Evolutionary conservation across 1,139 yeast genomes (phyloP).

Genomic region (Saccharomyces hybrid): DNA sequence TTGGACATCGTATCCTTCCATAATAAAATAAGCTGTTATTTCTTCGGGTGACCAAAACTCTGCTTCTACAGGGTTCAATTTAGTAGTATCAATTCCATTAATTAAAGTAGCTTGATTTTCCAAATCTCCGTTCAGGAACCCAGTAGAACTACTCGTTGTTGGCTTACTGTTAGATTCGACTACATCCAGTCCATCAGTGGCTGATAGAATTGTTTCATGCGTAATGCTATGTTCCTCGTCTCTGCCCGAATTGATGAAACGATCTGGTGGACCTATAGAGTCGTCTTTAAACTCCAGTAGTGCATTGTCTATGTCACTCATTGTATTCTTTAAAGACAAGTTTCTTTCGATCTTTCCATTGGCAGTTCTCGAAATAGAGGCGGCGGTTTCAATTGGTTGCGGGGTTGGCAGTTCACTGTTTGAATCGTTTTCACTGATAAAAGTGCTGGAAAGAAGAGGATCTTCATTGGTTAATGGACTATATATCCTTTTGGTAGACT

Average conservation of each 20-base stretch:
- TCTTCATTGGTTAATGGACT: constrained; percentile 8
- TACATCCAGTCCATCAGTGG: constrained; percentile 12
- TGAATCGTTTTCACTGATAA: constrained; percentile 10
- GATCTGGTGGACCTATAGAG: constrained; percentile 8
- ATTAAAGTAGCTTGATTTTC: not conserved
- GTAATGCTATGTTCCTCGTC: constrained; percentile 3
- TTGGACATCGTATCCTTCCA: constrained; percentile 63
- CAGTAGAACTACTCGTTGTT: constrained; percentile 6
- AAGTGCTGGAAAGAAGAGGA: constrained; percentile 6
- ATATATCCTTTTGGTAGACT: constrained; percentile 16
- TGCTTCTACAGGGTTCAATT: constrained; percentile 31
- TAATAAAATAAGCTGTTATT: constrained; percentile 69
- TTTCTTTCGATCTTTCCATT: constrained; percentile 9
- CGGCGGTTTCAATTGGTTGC: constrained; percentile 21
- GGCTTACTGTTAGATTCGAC: constrained; percentile 6
- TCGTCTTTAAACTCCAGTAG: constrained; percentile 54
- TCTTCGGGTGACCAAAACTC: constrained; percentile 79
- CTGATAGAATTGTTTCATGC: constrained; percentile 12
- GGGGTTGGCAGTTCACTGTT: constrained; percentile 20
- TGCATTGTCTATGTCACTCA: constrained; percentile 80
- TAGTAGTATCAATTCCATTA: constrained; percentile 7
- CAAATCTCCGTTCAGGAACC: not conserved
- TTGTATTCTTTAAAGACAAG: constrained; percentile 48
- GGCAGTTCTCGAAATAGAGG: constrained; percentile 8
- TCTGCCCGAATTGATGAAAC: not conserved